Percentiles rank a stretch among this genome's conserved stretches.
phyloP scores from a whole-genome alignment of 352 stramenopile species.

The Pythium monospermum region DNA sequence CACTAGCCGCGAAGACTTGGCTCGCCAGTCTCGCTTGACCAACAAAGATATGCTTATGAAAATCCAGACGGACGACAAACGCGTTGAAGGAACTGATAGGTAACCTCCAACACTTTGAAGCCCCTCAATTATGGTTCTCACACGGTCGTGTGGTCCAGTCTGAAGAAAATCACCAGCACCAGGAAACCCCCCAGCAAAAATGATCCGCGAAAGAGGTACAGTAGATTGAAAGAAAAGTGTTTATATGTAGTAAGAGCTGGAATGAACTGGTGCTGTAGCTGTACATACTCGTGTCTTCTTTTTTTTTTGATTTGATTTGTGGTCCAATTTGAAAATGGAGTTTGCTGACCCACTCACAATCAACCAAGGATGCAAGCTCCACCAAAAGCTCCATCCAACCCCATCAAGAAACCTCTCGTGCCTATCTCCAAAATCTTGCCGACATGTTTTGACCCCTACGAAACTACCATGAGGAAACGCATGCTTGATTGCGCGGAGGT shows the following conservation, averaged over 20 bases:
- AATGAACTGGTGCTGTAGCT: slow-evolving; percentile 7
- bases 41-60: slow-evolving; percentile 81
- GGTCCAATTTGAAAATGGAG: too few species aligned
- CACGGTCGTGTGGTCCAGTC: slow-evolving; percentile 2
- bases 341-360: too few species aligned
- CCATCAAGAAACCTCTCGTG: neutral
- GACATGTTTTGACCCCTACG: slow-evolving; percentile 49
- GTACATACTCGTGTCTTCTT: too few species aligned
- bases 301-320: too few species aligned
- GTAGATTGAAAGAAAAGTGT: slow-evolving; percentile 16
- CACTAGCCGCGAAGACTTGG: slow-evolving; percentile 60
- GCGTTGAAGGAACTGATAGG: slow-evolving; percentile 9
- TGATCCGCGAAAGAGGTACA: slow-evolving; percentile 18
- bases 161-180: neutral
- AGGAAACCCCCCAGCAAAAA: too few species aligned
- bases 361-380: too few species aligned
- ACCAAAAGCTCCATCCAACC: too few species aligned
- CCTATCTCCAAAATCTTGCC: neutral
- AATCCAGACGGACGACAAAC: slow-evolving; percentile 21
- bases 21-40: slow-evolving; percentile 44
- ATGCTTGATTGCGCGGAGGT: slow-evolving; percentile 43
- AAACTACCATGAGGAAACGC: slow-evolving; percentile 33
- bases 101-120: slow-evolving; percentile 1
- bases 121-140: slow-evolving; percentile 7
- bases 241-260: slow-evolving; percentile 1